Percentiles rank a stretch among this genome's conserved stretches.
Conservation (phyloP, 352 stramenopile genomes). For the Globisporangium perplexum region DNA sequence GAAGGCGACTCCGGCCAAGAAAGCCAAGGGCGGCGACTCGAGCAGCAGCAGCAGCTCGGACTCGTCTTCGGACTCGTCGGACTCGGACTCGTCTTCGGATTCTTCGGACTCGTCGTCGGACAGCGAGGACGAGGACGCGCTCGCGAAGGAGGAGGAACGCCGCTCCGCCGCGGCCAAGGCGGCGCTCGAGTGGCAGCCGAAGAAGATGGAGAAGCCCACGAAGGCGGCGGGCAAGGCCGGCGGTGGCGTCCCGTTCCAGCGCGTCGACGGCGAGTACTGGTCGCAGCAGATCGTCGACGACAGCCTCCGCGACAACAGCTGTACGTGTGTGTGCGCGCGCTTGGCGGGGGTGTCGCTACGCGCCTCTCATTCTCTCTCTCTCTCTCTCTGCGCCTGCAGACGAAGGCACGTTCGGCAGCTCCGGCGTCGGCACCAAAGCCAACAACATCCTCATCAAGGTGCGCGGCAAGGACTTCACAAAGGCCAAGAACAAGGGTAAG, state of each 20-base stretch:
- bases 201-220: constrained; percentile 70
- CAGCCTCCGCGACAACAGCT: constrained; percentile 97
- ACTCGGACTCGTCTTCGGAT: constrained; percentile 30
- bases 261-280: constrained; percentile 97
- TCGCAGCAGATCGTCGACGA: constrained; percentile 88
- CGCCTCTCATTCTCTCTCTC: neutral
- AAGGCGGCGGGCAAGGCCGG: constrained; percentile 59
- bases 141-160: constrained; percentile 74
- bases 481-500: constrained; percentile 99
- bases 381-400: constrained; percentile 31
- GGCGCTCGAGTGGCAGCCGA: constrained; percentile 89
- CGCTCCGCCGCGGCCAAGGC: constrained; percentile 79
- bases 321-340: constrained; percentile 41
- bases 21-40: constrained; percentile 30
- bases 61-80: constrained; percentile 44
- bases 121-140: constrained; percentile 53
- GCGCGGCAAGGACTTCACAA: constrained; percentile 98
- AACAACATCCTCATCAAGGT: constrained; percentile 97
- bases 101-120: constrained; percentile 28
- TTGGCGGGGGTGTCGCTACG: neutral
- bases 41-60: constrained; percentile 33
- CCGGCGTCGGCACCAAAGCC: constrained; percentile 96
- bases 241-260: constrained; percentile 95
- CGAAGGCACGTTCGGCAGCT: constrained; percentile 93
- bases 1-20: constrained; percentile 23